These are phyloP conservation scores for Hyphopichia buzzinii DNA, from an alignment of 1,139 yeast species.

Conservation along the genomic window DNA sequence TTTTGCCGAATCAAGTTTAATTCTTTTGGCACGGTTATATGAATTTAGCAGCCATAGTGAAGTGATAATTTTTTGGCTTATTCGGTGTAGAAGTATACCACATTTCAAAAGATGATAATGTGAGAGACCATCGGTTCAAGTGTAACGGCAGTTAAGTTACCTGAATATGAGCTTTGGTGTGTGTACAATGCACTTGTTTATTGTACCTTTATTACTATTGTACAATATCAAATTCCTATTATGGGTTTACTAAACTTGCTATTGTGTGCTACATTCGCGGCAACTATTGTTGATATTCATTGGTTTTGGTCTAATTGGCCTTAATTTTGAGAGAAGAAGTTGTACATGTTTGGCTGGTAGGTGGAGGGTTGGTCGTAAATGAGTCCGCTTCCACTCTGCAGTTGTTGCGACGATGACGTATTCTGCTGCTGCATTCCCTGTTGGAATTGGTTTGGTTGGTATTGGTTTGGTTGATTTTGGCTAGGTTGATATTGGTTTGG, in stretches of 20 bases:
- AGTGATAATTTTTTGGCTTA: not conserved
- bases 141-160: too few relatives aligned
- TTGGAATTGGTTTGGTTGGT: slow-evolving; percentile 6
- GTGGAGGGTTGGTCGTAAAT: slow-evolving; percentile 50
- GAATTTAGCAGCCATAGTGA: slow-evolving; percentile 1
- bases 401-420: slow-evolving; percentile 6
- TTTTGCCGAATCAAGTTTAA: not conserved
- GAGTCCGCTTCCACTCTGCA: slow-evolving; percentile 6
- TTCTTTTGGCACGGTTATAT: too few relatives aligned
- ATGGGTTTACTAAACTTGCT: not conserved
- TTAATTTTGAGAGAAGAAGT: slow-evolving; percentile 28
- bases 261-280: not conserved
- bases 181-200: not conserved
- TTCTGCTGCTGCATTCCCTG: slow-evolving; percentile 5
- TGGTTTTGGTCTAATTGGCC: too few relatives aligned
- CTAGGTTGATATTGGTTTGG: slow-evolving; percentile 5
- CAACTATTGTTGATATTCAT: too few relatives aligned
- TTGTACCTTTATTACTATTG: not conserved
- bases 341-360: slow-evolving; percentile 48
- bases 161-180: not conserved
- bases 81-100: not conserved
- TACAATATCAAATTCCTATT: not conserved
- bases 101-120: too few relatives aligned
- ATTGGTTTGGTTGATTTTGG: slow-evolving; percentile 1
- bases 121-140: too few relatives aligned